phyloP scores from a whole-genome alignment of 2,329 filamentous ascomycete genomes.

The Colletotrichum somersetense region DNA sequence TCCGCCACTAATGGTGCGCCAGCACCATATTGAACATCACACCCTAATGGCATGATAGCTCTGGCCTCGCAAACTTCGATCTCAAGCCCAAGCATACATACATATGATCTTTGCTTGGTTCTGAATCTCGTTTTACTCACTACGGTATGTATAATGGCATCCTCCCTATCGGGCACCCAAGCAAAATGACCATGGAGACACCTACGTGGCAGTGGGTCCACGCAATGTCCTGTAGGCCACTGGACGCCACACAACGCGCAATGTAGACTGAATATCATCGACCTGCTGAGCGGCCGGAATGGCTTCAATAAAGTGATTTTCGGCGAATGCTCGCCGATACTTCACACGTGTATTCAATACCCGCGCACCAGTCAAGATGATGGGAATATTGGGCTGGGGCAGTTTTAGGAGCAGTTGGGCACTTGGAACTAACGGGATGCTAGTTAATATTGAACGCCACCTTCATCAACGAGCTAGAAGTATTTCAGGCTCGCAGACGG shows the following conservation, averaged over 20 bases:
- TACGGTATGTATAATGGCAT: neutral
- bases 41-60: conserved; percentile 1
- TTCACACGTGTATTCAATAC: neutral
- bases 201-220: conserved; percentile 12
- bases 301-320: neutral
- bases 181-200: conserved; percentile 1
- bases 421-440: conserved; percentile 14
- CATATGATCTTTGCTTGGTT: neutral
- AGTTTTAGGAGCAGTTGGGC: conserved; percentile 29
- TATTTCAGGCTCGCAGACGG: conserved; percentile 17
- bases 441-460: conserved; percentile 21
- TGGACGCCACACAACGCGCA: conserved; percentile 33
- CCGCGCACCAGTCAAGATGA: conserved; percentile 6
- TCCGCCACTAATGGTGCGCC: neutral
- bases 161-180: neutral
- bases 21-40: neutral
- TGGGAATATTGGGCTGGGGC: conserved; percentile 12
- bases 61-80: neutral
- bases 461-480: conserved; percentile 18
- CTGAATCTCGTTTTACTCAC: neutral
- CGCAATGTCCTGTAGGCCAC: conserved; percentile 31
- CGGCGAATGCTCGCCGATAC: neutral
- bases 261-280: conserved; percentile 1
- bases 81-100: neutral
- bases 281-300: neutral